Conservation (phyloP, 495 filamentous ascomycete genomes). For the Aspergillus biplanus region DNA sequence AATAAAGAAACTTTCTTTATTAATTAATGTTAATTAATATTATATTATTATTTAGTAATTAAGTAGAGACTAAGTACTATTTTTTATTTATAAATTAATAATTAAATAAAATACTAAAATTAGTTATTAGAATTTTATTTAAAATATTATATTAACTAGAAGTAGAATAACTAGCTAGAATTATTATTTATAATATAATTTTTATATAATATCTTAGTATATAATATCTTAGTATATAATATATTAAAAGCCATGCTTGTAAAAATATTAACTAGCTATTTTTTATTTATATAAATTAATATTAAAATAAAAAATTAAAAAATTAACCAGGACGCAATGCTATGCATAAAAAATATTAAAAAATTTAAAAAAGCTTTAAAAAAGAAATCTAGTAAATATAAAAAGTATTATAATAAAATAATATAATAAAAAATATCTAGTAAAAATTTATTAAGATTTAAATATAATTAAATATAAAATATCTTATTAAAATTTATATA, state of each 20-base stretch:
- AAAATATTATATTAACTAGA: not conserved
- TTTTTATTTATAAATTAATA: not conserved
- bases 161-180: no score
- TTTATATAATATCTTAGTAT: not conserved
- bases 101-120: not conserved
- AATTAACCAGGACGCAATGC: no score
- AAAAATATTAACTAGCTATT: not conserved
- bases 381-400: conserved; percentile 1
- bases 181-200: conserved; percentile 1
- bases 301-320: no score
- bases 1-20: not conserved
- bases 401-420: conserved; percentile 1
- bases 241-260: not conserved
- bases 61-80: not conserved
- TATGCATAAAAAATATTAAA: conserved; percentile 2
- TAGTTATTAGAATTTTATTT: not conserved
- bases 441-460: conserved; percentile 5
- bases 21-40: not conserved
- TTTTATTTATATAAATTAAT: not conserved
- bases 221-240: not conserved
- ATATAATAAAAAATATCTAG: not conserved
- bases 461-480: conserved; percentile 4
- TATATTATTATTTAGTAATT: not conserved
- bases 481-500: conserved; percentile 6
- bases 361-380: conserved; percentile 2